phyloP scores from a whole-genome alignment of 2,329 filamentous ascomycete species.

The Chrysoporthe deuterocubensis region DNA sequence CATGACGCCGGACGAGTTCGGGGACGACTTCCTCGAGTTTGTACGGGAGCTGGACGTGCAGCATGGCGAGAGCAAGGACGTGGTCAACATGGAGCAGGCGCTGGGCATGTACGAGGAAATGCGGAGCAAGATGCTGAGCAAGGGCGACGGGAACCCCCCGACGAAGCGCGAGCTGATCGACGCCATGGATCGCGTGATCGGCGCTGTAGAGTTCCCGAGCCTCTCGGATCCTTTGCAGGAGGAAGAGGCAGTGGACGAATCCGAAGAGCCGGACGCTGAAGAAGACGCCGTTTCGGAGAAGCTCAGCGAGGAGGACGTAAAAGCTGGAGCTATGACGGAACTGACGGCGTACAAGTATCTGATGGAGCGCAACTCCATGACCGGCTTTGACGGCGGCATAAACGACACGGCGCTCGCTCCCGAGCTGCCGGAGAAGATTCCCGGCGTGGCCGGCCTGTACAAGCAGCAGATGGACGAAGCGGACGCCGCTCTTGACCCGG shows the following conservation, averaged over 20 bases:
- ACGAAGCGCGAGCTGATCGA: constrained; percentile 29
- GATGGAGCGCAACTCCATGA: constrained; percentile 42
- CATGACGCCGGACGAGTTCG: constrained; percentile 65
- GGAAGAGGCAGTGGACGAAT: constrained; percentile 33
- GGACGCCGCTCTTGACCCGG: constrained; percentile 55
- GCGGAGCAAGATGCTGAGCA: constrained; percentile 41
- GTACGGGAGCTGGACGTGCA: constrained; percentile 47
- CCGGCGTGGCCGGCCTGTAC: constrained; percentile 57
- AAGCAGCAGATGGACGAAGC: constrained; percentile 52
- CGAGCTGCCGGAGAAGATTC: constrained; percentile 55
- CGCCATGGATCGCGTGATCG: constrained; percentile 31
- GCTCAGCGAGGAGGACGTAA: constrained; percentile 23
- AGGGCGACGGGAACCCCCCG: constrained; percentile 39
- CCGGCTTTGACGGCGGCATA: constrained; percentile 37
- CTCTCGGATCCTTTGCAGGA: not conserved
- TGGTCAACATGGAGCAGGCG: constrained; percentile 43
- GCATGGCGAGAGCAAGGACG: constrained; percentile 20
- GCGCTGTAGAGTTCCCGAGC: constrained; percentile 32
- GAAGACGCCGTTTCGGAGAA: constrained; percentile 31
- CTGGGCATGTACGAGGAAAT: constrained; percentile 55
- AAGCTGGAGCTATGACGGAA: constrained; percentile 32
- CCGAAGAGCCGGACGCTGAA: constrained; percentile 33
- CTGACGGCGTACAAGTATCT: constrained; percentile 39
- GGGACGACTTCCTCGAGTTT: constrained; percentile 59
- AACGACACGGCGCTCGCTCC: constrained; percentile 51